Conservation (phyloP, 2,329 filamentous ascomycete genomes). For the Davidsoniella australis region DNA sequence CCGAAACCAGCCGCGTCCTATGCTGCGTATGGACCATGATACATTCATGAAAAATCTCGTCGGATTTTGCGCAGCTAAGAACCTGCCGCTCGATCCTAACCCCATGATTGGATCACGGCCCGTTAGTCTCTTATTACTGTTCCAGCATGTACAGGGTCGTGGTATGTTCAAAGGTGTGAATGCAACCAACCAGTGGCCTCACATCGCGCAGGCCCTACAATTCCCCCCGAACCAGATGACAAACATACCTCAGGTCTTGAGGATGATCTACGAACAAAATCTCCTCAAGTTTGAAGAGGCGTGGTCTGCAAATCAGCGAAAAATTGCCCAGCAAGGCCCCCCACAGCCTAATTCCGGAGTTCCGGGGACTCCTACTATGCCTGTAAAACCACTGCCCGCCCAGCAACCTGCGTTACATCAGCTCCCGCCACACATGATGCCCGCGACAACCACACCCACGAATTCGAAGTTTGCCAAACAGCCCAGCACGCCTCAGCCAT, state of each 20-base stretch:
- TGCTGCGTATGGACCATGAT: slow-evolving; percentile 38
- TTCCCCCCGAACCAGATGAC: slow-evolving; percentile 47
- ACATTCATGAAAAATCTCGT: slow-evolving; percentile 60
- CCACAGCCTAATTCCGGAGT: neutral
- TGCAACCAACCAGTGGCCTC: slow-evolving; percentile 53
- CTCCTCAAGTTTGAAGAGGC: slow-evolving; percentile 61
- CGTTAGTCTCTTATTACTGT: slow-evolving; percentile 61
- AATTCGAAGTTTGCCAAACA: neutral
- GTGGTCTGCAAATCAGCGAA: slow-evolving; percentile 37
- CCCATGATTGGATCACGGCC: slow-evolving; percentile 58
- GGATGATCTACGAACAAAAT: slow-evolving; percentile 58
- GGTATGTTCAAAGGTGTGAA: slow-evolving; percentile 64
- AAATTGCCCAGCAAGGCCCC: slow-evolving; percentile 25
- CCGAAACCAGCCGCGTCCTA: slow-evolving; percentile 31
- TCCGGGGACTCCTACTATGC: slow-evolving; percentile 18
- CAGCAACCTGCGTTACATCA: slow-evolving; percentile 24
- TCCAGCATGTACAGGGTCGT: slow-evolving; percentile 54
- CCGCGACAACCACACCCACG: slow-evolving; percentile 11
- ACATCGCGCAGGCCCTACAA: slow-evolving; percentile 48
- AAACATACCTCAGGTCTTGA: slow-evolving; percentile 51
- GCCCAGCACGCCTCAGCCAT: slow-evolving; percentile 17
- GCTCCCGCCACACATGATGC: slow-evolving; percentile 24
- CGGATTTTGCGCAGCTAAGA: slow-evolving; percentile 59
- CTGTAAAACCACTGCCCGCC: slow-evolving; percentile 10
- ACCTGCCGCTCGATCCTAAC: slow-evolving; percentile 55